Evolutionary conservation across 257 asterid genomes (phyloP), one percentile per base, ranked within the genome.

Genomic region (Nicotiana benthamiana): DNA sequence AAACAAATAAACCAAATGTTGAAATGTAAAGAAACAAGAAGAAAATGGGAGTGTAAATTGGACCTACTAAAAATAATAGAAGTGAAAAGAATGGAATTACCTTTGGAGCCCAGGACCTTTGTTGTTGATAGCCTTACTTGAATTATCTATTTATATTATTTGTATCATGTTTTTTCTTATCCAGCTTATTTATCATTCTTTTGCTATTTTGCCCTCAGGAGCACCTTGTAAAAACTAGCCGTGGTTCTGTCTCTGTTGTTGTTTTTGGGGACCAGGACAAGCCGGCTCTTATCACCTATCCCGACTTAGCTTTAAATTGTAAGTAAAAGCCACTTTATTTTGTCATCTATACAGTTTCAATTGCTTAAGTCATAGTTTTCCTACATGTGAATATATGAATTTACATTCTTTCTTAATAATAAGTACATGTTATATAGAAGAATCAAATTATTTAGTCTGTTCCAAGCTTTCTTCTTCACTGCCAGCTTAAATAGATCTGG

Each of bases 231-330:
- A 92, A 94, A 88, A 96, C 99, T 83, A 85, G 90, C 81, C 75
- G 63, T 78, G 99, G 99, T 82, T 85, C 83, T 43, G 88, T 96
- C 83, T 94, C 99, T 18, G 97, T 96, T 85, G 79, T 91, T 62
- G 92, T 96, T 77, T 93, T 90, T 46, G 99, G 99, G 68, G 97
- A 96, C 85, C 98, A 79, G 80, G 99, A 92, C 89, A 96, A 94
- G 87, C 98, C 98, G 18, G 97, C 97, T 84, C 93, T 96, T 24
- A 85, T 94, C 77, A 96, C 98, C 18, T 96, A 94, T 87, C 99
- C 99, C 27, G 98, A 96, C 85, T 90, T 96, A 89, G 98, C 97
- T 65, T 86, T 94, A 80, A 94, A 96, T 85, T 88, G 99, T 96
- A 86, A 95, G 97, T 86, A 76, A 82, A 82, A 54, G 62, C 32